Percentiles rank a stretch among this genome's conserved stretches.
These are phyloP conservation scores for Verticillium dahliae DNA, from an alignment of 2,329 filamentous ascomycete genomes.

Conservation along the genomic window DNA sequence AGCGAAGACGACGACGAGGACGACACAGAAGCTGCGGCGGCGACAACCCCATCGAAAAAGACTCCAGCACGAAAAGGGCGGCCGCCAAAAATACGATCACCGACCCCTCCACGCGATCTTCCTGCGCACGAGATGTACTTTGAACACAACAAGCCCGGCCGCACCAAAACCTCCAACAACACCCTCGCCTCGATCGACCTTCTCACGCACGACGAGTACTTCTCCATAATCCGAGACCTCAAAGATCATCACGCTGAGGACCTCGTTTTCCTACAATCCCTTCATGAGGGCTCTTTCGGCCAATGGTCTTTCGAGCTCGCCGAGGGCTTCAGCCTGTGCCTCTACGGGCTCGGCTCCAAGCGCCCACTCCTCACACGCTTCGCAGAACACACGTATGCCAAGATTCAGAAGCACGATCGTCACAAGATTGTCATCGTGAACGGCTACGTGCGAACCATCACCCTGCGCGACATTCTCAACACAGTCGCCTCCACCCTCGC, in stretches of 20 bases:
- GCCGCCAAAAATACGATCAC: conserved; percentile 54
- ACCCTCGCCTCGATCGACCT: conserved; percentile 68
- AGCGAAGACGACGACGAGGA: conserved; percentile 44
- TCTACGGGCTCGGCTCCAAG: conserved; percentile 93
- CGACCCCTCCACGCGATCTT: conserved; percentile 74
- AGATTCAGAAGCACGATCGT: conserved; percentile 23
- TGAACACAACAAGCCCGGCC: conserved; percentile 78
- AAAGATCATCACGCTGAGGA: conserved; percentile 65
- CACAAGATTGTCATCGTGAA: conserved; percentile 77
- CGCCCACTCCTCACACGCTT: conserved; percentile 67
- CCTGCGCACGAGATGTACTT: conserved; percentile 91
- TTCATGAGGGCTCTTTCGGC: conserved; percentile 76
- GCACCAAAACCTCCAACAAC: conserved; percentile 79
- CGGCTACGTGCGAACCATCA: conserved; percentile 66
- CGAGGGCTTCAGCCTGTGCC: conserved; percentile 80
- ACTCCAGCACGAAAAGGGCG: conserved; percentile 39
- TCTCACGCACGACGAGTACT: conserved; percentile 90
- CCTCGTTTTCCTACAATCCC: conserved; percentile 61
- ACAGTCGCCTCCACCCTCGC: conserved; percentile 61
- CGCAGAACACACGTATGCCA: conserved; percentile 60
- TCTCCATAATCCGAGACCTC: conserved; percentile 57
- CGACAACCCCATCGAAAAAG: conserved; percentile 35
- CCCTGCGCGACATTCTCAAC: conserved; percentile 61
- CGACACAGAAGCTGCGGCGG: conserved; percentile 24
- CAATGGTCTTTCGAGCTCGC: conserved; percentile 91